Evolutionary conservation across 805 yeast species (phyloP), one percentile per base, ranked within the genome.

Genomic region (Ogataea pignaliae): DNA sequence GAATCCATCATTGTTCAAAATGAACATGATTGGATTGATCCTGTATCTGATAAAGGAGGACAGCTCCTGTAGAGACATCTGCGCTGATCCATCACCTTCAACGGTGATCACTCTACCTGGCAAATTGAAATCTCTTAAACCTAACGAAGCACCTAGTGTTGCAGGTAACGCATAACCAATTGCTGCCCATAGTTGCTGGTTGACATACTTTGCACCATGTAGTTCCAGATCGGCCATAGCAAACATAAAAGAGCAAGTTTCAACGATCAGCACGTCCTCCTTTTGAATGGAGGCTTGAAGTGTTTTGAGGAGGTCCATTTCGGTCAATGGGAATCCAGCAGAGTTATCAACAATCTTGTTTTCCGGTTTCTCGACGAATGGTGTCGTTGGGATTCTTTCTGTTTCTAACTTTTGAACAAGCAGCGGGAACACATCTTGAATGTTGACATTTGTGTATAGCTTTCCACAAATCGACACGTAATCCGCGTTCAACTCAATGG

Each of bases 11-110:
- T 76, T 76, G 51, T 76, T 76, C 54, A 76, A 55, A 15, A 76
- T 58, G 47, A 73, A 65, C 12, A 76, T 54, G 17, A 64, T 64
- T 1, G 79, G 78, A 45, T 60, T 58, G 14, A 68, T 54, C 13
- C 66, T 61, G 48, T 68, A 66, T 47, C 76, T 65, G 32, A 73
- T 45, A 43, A 61, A 66, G 0, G 75, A 64, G 1, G 74, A 69
- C 39, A 74, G 56, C 45, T 76, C 80, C 55, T 75, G 80, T 36
- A 71, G 52, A 2, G 77, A 70, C 79, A 75, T 76, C 58, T 76
- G 78, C 1, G 79, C 78, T 3, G 79, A 71, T 0, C 80, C 80
- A 51, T 76, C 80, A n/a, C 80, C 80, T 56, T 73, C 75, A 10
- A 75, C 54, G 11, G 73, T 61, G 16, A 72, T 45, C 3, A 75